Evolutionary conservation across 1,284 basidiomycete species (phyloP), one percentile per base, ranked within the genome.

Genomic region (Moesziomyces antarcticus): DNA sequence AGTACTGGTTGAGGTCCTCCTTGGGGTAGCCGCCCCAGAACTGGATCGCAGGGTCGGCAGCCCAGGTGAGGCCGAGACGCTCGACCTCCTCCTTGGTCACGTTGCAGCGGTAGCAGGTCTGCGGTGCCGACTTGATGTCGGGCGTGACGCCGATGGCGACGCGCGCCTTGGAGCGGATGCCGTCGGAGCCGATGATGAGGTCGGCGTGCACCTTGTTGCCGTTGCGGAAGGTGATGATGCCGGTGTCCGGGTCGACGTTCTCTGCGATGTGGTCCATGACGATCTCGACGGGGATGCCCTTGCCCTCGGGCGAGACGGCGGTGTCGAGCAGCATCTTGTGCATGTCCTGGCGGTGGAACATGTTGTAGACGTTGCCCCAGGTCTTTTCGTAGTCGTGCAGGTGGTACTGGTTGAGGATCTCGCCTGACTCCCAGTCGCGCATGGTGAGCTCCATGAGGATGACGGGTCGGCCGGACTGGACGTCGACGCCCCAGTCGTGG

Each of bases 101-200:
- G 74, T 85, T 85, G 80, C 82, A 84, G 52, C 85, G 80, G 75
- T 85, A 85, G 77, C 84, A 85, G 11, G 85, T 84, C 56, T 84
- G 84, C 30, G 79, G 73, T 27, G 85, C 85, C 33, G 81, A 80
- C 43, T 68, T 81, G 58, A 82, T 79, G 14, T 67, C 50, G 7
- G 70, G 70, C 11, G 56, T 62, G 21, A 73, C 64, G 27, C 70
- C 59, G 72, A 75, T 53, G 78, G 84, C 51, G 62, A 67, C 57
- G 42, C 75, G 61, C n/a, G 35, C 48, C 72, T 79, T 82, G 57
- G 77, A 79, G 11, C 83, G 70, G 16, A 84, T 82, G 8, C 90
- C 90, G 72, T 91, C 90, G 0, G 90, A 89, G 20, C 89, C 90
- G 40, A 91, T 84, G 50, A 91, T 85, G n/a, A 91, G 85, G 73